These are phyloP conservation scores for Populus davidiana DNA, from an alignment of 345 rosid genomes.

Conservation along the genomic window DNA sequence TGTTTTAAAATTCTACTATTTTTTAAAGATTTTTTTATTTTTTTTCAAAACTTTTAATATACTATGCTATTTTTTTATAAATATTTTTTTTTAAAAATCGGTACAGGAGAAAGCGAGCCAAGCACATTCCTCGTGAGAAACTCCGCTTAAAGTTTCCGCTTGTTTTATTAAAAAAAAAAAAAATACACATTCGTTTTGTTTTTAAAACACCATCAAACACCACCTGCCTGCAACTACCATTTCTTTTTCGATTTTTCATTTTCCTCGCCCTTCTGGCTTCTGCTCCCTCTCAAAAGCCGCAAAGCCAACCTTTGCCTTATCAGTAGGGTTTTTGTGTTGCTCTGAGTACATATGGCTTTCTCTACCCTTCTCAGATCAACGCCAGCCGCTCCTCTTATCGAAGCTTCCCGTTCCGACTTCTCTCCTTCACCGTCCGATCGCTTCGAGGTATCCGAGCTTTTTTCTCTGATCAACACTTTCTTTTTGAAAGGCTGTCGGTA, in stretches of 20 bases:
- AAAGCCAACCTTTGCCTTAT: neutral
- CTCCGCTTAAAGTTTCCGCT: slow-evolving; percentile 26
- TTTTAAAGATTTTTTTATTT: no score
- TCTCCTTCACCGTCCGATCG: slow-evolving; percentile 39
- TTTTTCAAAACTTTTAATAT: no score
- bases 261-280: slow-evolving; percentile 6
- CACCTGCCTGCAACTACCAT: neutral
- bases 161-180: no score
- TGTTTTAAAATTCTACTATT: no score
- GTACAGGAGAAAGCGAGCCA: neutral
- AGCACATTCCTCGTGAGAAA: slow-evolving; percentile 18
- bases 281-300: slow-evolving; percentile 25
- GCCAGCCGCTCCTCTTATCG: slow-evolving; percentile 33
- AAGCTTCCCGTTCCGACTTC: slow-evolving; percentile 38
- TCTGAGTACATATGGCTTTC: slow-evolving; percentile 46
- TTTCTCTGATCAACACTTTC: neutral
- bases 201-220: neutral
- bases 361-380: slow-evolving; percentile 69
- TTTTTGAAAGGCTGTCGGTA: neutral
- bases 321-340: slow-evolving; percentile 26
- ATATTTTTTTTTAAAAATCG: no score
- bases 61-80: no score
- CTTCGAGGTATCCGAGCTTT: slow-evolving; percentile 47
- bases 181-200: neutral
- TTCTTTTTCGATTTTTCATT: neutral